Conservation (phyloP, 352 stramenopile species). For the Globisporangium barbulae region DNA sequence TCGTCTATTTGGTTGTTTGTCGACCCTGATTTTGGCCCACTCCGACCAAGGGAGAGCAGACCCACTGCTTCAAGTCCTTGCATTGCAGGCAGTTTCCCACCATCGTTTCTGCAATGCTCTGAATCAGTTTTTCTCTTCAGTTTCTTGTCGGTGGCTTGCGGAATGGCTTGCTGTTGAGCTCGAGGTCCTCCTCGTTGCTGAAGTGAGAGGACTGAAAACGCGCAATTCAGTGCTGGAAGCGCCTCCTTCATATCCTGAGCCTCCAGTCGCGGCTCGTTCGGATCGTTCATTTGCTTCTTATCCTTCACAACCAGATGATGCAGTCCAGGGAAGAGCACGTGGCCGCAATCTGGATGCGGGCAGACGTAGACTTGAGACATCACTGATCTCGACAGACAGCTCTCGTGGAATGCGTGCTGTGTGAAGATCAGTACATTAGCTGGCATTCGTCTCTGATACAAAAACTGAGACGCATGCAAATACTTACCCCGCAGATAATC, state of each 20-base stretch:
- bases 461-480: not conserved
- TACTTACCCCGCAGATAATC: slow-evolving; percentile 49
- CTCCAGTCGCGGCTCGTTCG: not conserved
- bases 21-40: not conserved
- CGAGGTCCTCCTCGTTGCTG: slow-evolving; percentile 14
- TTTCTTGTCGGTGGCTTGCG: not conserved
- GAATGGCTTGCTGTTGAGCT: not conserved
- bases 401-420: slow-evolving; percentile 79
- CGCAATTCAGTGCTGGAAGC: slow-evolving; percentile 3
- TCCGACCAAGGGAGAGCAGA: not conserved
- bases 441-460: not conserved
- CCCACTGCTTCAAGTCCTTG: slow-evolving; percentile 10
- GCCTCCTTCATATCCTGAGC: not conserved
- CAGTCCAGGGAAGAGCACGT: slow-evolving; percentile 63
- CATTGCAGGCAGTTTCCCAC: slow-evolving; percentile 9
- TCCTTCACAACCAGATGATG: slow-evolving; percentile 24
- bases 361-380: slow-evolving; percentile 58
- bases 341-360: slow-evolving; percentile 40
- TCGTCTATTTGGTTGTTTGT: slow-evolving; percentile 1
- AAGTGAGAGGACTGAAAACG: slow-evolving; percentile 18
- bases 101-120: not conserved
- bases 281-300: slow-evolving; percentile 10
- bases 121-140: not conserved
- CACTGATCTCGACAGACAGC: slow-evolving; percentile 66
- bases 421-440: not conserved